Base-by-base conservation (phyloP, 1,284 basidiomycete genomes). In the Volvariella surrecta region DNA sequence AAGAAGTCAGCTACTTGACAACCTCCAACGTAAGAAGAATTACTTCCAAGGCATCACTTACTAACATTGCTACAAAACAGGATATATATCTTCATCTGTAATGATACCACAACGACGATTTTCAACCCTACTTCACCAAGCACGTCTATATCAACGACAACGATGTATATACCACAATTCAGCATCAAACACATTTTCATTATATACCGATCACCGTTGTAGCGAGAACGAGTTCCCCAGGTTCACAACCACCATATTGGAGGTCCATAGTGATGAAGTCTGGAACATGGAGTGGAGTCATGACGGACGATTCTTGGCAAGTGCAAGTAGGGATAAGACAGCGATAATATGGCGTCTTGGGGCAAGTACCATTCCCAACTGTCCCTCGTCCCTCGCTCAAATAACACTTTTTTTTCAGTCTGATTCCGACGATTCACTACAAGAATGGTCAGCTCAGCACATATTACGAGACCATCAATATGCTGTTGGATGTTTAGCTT, bases 261-360 rank as follows among this genome's bases (percentile, higher is more conserved):
- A 82, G 32, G 88, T 84, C 22, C 95, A 99, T 62, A 74, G 71
- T 10, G 90, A 97, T 57, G 92, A 99, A 60, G 92, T 99, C 10
- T 99, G 95, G 94, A 82, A 88, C 55, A 66, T 98, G 48, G 85
- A 85, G 58, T 99, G 94, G 89, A 96, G 92, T 60, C 89, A 92
- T 54, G 82, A 86, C 58, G 95, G 96, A 3, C 65, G 66, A 39
- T 82, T 76, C 54, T 71, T 99, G 30, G 96, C 94, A 11, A 93
- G 84, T 49, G 89, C 85, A 28, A 88, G 94, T 47, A 88, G 79
- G 57, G 94, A 98, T 61, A 80, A 78, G 64, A 74, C 74, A 2
- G 91, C 89, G 6, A 88, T 96, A 49, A 85, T 98, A 43, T 99
- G 94, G 94, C 74, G 74, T 42, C 24, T 28, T 28, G 71, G 91